Evolutionary conservation across 1,139 yeast genomes (phyloP).

Genomic region (Scheffersomyces lignicola): DNA sequence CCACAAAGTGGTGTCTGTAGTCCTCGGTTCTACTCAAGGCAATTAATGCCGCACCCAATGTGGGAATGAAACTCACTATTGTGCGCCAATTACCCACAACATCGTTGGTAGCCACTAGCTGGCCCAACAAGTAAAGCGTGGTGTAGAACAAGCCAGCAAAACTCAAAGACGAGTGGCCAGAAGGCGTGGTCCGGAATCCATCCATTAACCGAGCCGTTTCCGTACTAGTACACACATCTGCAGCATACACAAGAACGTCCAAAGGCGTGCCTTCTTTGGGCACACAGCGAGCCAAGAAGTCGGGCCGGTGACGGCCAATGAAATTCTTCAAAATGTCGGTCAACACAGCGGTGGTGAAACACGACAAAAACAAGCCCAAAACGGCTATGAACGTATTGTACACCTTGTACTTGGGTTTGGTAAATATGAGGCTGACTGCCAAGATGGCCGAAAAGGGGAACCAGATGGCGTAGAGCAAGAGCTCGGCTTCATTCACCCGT

Average conservation of each 20-base stretch:
- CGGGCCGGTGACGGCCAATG: slow-evolving; percentile 79
- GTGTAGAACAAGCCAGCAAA: slow-evolving; percentile 68
- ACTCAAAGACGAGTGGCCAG: slow-evolving; percentile 70
- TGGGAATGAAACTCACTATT: slow-evolving; percentile 31
- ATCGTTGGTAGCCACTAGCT: slow-evolving; percentile 38
- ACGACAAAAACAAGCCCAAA: slow-evolving; percentile 39
- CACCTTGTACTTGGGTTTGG: slow-evolving; percentile 34
- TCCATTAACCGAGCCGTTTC: slow-evolving; percentile 48
- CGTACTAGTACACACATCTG: slow-evolving; percentile 62
- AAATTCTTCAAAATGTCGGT: slow-evolving; percentile 63
- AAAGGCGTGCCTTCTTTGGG: slow-evolving; percentile 52
- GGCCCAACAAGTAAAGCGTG: slow-evolving; percentile 67
- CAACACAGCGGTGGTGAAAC: slow-evolving; percentile 40
- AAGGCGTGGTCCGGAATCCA: slow-evolving; percentile 78
- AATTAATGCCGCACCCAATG: slow-evolving; percentile 60
- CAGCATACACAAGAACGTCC: slow-evolving; percentile 50
- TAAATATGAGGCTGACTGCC: slow-evolving; percentile 23
- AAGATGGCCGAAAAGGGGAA: slow-evolving; percentile 35
- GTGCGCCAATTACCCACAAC: slow-evolving; percentile 58
- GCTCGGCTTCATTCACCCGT: slow-evolving; percentile 45
- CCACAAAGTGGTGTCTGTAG: slow-evolving; percentile 76
- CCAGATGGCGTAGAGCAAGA: slow-evolving; percentile 40
- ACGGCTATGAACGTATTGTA: slow-evolving; percentile 42
- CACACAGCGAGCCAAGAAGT: slow-evolving; percentile 69
- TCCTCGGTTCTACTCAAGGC: slow-evolving; percentile 76